Conservation (phyloP, 1,284 basidiomycete species). For the Rhodofomes roseus region DNA sequence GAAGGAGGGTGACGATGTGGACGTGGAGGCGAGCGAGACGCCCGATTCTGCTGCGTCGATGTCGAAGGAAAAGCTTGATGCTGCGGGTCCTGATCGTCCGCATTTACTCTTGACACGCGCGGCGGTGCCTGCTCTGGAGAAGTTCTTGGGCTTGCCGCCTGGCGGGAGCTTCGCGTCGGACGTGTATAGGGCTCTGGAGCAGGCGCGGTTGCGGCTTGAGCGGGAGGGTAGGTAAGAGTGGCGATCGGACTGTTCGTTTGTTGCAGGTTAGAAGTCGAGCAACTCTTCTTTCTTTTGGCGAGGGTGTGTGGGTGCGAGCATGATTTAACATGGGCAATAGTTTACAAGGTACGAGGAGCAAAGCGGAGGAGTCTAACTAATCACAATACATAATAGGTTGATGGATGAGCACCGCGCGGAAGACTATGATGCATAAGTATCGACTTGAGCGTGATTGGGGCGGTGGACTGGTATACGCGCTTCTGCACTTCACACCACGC, state of each 20-base stretch:
- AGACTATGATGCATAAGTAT: no score
- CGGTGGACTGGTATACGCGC: no score
- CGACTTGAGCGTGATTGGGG: no score
- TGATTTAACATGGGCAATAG: no score
- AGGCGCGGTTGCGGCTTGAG: slow-evolving; percentile 34
- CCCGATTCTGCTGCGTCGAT: background rate
- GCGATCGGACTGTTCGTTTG: background rate
- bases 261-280: background rate
- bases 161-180: slow-evolving; percentile 42
- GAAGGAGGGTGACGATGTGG: background rate
- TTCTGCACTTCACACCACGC: no score
- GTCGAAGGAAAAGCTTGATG: background rate
- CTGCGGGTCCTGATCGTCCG: background rate
- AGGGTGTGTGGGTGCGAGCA: background rate
- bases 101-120: slow-evolving; percentile 46
- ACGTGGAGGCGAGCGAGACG: background rate
- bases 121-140: slow-evolving; percentile 48
- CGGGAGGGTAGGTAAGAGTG: background rate
- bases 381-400: no score
- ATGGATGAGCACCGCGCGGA: no score
- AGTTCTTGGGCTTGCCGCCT: slow-evolving; percentile 42
- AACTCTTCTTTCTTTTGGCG: background rate
- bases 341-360: no score
- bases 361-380: no score
- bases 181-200: slow-evolving; percentile 62